phyloP scores from a whole-genome alignment of 352 stramenopile genomes.

The Phytophthora idaei region DNA sequence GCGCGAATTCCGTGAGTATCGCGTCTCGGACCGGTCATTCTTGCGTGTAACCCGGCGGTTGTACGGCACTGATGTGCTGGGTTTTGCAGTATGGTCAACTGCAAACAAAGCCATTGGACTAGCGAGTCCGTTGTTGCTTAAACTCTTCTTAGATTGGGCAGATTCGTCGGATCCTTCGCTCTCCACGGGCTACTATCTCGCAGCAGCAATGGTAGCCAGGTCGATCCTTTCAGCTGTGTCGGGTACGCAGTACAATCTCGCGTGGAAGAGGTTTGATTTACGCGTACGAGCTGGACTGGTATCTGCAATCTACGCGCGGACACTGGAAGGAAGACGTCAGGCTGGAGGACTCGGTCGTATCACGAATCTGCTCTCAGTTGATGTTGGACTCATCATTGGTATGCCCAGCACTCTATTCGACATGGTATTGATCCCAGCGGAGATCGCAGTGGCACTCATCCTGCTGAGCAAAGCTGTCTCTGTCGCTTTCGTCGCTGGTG shows the following conservation, averaged over 20 bases:
- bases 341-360: slow-evolving; percentile 64
- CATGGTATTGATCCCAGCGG: slow-evolving; percentile 73
- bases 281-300: slow-evolving; percentile 71
- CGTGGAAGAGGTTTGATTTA: slow-evolving; percentile 82
- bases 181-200: slow-evolving; percentile 60
- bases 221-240: slow-evolving; percentile 69
- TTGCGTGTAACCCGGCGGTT: slow-evolving; percentile 53
- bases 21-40: slow-evolving; percentile 47
- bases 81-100: slow-evolving; percentile 73
- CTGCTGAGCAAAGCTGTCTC: slow-evolving; percentile 81
- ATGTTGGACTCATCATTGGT: slow-evolving; percentile 71
- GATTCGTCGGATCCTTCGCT: slow-evolving; percentile 44
- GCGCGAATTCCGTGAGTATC: slow-evolving; percentile 34
- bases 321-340: slow-evolving; percentile 39
- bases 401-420: slow-evolving; percentile 82
- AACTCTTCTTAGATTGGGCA: slow-evolving; percentile 83
- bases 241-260: slow-evolving; percentile 77
- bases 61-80: slow-evolving; percentile 63
- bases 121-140: slow-evolving; percentile 73
- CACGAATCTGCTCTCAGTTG: slow-evolving; percentile 82
- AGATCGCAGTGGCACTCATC: slow-evolving; percentile 78
- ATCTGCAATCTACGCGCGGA: slow-evolving; percentile 71
- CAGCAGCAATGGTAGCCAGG: slow-evolving; percentile 51
- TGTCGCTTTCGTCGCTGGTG: slow-evolving; percentile 83
- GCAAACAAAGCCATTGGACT: slow-evolving; percentile 76